Evolutionary conservation across 768 basidiomycete genomes (phyloP), one percentile per base, ranked within the genome.

Genomic region (Naganishia randhawae): DNA sequence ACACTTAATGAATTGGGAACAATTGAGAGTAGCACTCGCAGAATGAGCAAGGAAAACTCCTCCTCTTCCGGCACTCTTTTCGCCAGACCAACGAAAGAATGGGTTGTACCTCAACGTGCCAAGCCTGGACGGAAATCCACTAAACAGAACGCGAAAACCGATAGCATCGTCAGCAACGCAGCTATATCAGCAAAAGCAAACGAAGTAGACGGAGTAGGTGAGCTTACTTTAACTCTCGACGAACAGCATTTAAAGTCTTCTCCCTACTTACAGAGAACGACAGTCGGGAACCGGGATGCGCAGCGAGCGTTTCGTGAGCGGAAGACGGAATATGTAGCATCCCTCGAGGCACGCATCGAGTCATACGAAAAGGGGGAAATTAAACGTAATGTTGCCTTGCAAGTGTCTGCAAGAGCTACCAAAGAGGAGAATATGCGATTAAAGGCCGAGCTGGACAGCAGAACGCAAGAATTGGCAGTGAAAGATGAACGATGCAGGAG

Each of bases 351-450:
- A 57, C 89, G 90, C 53, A 83, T 93, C 61, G 87, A 89, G 70
- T 85, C 85, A 22, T 92, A 91, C 73, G 91, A 93, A 77, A 89
- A 90, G 76, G 91, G 91, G n/a, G 91, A 92, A 76, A 86, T 91
- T 31, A 89, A 92, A 77, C 86, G 90, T 66, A 91, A 89, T 74
- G 86, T 92, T 57, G 89, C 89, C 52, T 82, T 93, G 25, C 91
- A 92, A 79, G 86, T 84, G 63, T 85, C 90, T 64, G 90, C 89
- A 16, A 91, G 91, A 80, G 85, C 86, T 35, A 84, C 90, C 67
- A 92, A 92, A 80, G 90, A 91, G 72, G 91, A 93, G 77, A 93
- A 93, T 71, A 50, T 27, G 4, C 53, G 48, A 42, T 19, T 67
- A 16, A 67, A 67, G 45, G 42, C 53, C 14, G 66, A 61, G 27